Percentiles rank a stretch among this genome's conserved stretches.
phyloP scores from a whole-genome alignment of 1,284 basidiomycete genomes.

The Leccinum pachyderme region DNA sequence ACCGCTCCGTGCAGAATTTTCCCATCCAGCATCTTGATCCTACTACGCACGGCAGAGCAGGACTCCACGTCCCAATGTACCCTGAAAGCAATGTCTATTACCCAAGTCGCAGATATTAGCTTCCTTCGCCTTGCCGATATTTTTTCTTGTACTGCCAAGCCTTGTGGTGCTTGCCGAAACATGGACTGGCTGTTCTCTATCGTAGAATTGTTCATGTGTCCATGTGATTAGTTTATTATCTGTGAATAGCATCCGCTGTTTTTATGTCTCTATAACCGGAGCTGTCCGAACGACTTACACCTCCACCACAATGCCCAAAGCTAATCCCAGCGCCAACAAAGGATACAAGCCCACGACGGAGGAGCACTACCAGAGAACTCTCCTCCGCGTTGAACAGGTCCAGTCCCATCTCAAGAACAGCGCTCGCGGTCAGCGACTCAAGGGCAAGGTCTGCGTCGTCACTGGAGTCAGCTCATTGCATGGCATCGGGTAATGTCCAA shows the following conservation, averaged over 20 bases:
- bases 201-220: not conserved
- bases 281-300: not conserved
- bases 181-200: conserved; percentile 2
- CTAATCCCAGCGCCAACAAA: conserved; percentile 4
- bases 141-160: conserved; percentile 4
- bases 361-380: conserved; percentile 55
- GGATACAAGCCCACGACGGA: conserved; percentile 30
- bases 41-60: conserved; percentile 9
- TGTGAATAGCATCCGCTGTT: conserved; percentile 11
- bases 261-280: not conserved
- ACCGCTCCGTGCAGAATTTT: conserved; percentile 15
- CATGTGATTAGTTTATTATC: conserved; percentile 9
- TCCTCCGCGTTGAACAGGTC: conserved; percentile 65
- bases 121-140: conserved; percentile 3
- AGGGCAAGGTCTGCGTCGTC: conserved; percentile 85
- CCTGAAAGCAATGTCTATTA: conserved; percentile 19
- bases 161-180: conserved; percentile 14
- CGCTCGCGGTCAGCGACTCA: conserved; percentile 59
- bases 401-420: conserved; percentile 64
- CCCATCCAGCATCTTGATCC: conserved; percentile 12
- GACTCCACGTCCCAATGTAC: conserved; percentile 14
- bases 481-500: conserved; percentile 70
- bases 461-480: conserved; percentile 84
- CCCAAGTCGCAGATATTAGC: conserved; percentile 8
- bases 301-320: conserved; percentile 18